Conservation (phyloP, 106 monocot species). For the Allium sativum region DNA sequence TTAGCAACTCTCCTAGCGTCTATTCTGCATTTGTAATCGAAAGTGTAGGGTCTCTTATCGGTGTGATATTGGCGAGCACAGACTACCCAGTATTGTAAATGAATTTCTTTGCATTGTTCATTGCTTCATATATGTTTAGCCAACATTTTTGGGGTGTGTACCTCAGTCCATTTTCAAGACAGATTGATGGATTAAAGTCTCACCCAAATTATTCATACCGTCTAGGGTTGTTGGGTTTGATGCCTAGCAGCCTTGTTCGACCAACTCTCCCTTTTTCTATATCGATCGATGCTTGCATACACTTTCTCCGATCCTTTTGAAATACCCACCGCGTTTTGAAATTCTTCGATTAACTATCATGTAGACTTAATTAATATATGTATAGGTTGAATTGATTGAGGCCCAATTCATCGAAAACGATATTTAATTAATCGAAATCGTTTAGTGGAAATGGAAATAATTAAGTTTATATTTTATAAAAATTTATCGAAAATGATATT, state of each 20-base stretch:
- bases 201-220: conserved; percentile 5
- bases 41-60: conserved; percentile 16
- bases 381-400: too few species aligned
- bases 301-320: background rate
- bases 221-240: background rate
- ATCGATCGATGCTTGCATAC: conserved; percentile 15
- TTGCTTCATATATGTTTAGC: conserved; percentile 30
- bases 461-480: too few species aligned
- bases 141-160: conserved; percentile 24
- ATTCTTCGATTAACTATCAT: too few species aligned
- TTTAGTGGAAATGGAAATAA: too few species aligned
- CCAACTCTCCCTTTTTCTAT: conserved; percentile 6
- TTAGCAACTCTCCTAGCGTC: conserved; percentile 30
- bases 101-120: conserved; percentile 12
- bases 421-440: too few species aligned
- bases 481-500: too few species aligned
- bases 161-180: background rate
- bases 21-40: background rate
- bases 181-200: background rate
- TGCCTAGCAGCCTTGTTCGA: background rate
- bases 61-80: conserved; percentile 22
- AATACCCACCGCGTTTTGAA: too few species aligned
- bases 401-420: too few species aligned
- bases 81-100: conserved; percentile 38
- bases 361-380: too few species aligned